A percentile compares a stretch with the other conserved stretches of the same genome.
Evolutionary conservation across 164 flowering plant species (phyloP).

Genomic region (Tetracentron sinense): DNA sequence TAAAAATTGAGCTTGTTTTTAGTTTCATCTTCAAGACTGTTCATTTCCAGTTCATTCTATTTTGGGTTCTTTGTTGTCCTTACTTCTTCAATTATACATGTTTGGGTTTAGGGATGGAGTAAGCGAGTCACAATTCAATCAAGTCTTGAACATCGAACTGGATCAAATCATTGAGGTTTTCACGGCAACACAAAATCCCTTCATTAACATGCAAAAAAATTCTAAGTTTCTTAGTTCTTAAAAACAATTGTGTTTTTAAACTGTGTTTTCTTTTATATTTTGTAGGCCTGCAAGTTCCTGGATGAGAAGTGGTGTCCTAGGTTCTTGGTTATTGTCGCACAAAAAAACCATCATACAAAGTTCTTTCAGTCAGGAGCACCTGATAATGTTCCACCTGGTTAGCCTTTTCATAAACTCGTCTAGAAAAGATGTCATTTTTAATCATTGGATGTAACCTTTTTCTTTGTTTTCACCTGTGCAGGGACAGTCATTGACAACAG

Average conservation of each 20-base stretch:
- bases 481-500: constrained; percentile 80
- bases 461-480: constrained; percentile 18
- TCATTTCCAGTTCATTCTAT: not conserved
- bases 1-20: too few species aligned
- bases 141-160: constrained; percentile 75
- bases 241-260: not conserved
- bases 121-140: constrained; percentile 88
- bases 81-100: not conserved
- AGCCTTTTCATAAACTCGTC: not conserved
- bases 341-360: constrained; percentile 86
- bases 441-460: not conserved
- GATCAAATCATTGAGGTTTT: constrained; percentile 78
- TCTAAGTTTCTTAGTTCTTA: not conserved
- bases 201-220: not conserved
- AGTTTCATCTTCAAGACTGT: too few species aligned
- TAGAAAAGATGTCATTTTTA: not conserved
- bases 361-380: constrained; percentile 63
- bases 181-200: not conserved
- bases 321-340: constrained; percentile 71
- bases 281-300: constrained; percentile 75
- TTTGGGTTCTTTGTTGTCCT: too few species aligned
- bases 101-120: constrained; percentile 78
- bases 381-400: constrained; percentile 92
- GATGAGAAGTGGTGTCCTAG: constrained; percentile 73
- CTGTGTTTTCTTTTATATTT: not conserved